phyloP scores from a whole-genome alignment of 306 rosid genomes.

The Clitoria ternatea region DNA sequence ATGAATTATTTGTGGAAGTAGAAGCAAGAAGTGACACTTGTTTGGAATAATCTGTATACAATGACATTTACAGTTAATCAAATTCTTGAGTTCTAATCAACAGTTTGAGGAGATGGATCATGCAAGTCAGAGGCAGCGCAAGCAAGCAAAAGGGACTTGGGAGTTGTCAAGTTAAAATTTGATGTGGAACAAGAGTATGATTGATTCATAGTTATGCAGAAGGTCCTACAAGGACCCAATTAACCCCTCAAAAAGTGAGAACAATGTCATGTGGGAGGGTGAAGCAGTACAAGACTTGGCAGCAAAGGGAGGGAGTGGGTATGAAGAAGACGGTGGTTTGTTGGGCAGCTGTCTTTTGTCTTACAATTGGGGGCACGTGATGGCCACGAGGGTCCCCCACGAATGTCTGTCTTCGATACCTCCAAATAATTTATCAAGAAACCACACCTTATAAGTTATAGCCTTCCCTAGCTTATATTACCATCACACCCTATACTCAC shows the following conservation, averaged over 20 bases:
- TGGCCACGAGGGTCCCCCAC: conserved; percentile 55
- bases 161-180: conserved; percentile 16
- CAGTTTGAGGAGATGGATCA: not conserved
- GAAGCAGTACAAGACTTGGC: conserved; percentile 1
- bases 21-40: conserved; percentile 10
- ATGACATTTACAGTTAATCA: conserved; percentile 20
- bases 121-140: not conserved
- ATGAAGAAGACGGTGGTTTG: conserved; percentile 28
- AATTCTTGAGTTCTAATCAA: conserved; percentile 1
- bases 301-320: not conserved
- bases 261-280: conserved; percentile 39
- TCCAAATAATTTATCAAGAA: conserved; percentile 35
- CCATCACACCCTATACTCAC: not conserved
- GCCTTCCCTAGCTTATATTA: not conserved
- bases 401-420: conserved; percentile 68
- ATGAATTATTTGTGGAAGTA: conserved; percentile 8
- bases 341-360: conserved; percentile 51
- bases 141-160: conserved; percentile 25
- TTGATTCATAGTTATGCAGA: not conserved
- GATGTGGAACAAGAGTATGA: conserved; percentile 7
- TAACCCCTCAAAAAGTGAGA: conserved; percentile 26
- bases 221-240: conserved; percentile 30
- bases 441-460: not conserved
- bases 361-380: conserved; percentile 45
- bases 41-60: not conserved